Evolutionary conservation across 495 filamentous ascomycete species (phyloP), one percentile per base, ranked within the genome.

Genomic region (Neurospora sp.): DNA sequence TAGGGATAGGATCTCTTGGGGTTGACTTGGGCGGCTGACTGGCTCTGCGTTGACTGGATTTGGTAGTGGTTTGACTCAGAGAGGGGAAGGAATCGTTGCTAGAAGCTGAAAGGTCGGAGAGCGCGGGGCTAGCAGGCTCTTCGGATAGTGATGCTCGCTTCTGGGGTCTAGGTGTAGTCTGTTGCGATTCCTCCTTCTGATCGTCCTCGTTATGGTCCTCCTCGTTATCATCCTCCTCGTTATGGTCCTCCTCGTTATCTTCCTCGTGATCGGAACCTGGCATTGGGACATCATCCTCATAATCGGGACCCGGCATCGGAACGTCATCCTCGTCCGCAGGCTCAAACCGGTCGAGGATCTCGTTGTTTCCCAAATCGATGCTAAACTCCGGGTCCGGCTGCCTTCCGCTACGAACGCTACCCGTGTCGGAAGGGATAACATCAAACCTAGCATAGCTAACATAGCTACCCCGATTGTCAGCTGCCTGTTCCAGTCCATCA

Each of bases 381-480:
- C 76, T 76, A 66, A 82, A 79, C 35, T 77, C 76, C 5, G 78
- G 79, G 42, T 84, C 82, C 1, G 79, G 79, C 70, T 86, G 84
- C 62, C 83, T 80, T 35, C 81, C 84, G 74, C 83, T 82, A 39
- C 69, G 77, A 37, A 79, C 69, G 72, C 84, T 85, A 49, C 77
- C 77, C 9, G 71, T 69, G 7, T 84, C 82, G 5, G 82, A 83
- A 12, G 74, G 73, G 2, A 72, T 74, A 0, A 79, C 49, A 6
- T 74, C 72, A 11, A 76, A 44, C 3, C 71, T 71, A 2, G 75
- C 76, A 49, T 77, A 78, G 5, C 60, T 71, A 16, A 78, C 76
- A 3, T 31, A 72, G 37, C 54, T 14, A 69, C 72, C 40, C 27
- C 54, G 12, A 66, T 66, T 66, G 49, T 66, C 60, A 27, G 39